These are phyloP conservation scores for Paramecium tetraurelia DNA, from an alignment of 73 alveolate species.

Conservation along the genomic window DNA sequence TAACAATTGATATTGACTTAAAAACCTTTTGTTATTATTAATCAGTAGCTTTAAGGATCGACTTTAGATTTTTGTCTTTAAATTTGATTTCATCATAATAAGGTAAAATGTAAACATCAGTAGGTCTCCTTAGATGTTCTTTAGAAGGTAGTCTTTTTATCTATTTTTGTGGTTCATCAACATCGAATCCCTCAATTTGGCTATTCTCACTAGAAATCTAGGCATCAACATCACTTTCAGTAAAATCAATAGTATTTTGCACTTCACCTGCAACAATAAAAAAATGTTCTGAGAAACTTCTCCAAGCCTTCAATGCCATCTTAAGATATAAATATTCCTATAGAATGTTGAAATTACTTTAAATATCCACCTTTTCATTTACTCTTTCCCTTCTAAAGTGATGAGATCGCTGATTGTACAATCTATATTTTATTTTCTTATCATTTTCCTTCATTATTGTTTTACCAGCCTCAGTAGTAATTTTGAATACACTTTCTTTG, in stretches of 20 bases:
- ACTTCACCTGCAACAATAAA: neutral
- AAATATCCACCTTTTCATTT: neutral
- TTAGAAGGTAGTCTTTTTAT: neutral
- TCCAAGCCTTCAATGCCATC: slow-evolving; percentile 34
- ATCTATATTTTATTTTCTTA: slow-evolving; percentile 23
- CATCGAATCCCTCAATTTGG: neutral
- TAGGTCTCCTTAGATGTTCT: slow-evolving; percentile 17
- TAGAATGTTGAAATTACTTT: neutral
- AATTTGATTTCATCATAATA: neutral
- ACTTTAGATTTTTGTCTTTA: neutral
- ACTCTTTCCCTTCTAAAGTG: neutral
- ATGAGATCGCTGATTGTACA: neutral
- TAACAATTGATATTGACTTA: neutral
- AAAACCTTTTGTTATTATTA: neutral
- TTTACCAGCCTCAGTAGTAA: neutral
- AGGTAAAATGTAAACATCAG: neutral
- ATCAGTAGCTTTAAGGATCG: neutral
- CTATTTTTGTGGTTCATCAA: neutral
- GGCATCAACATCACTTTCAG: neutral
- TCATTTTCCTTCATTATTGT: neutral
- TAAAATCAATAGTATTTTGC: neutral
- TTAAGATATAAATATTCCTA: slow-evolving; percentile 3
- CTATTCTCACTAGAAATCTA: neutral
- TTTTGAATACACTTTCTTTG: neutral
- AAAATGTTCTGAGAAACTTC: neutral